A percentile compares a stretch with the other conserved stretches of the same genome.
These are phyloP conservation scores for Parsonsia alboflavescens DNA, from an alignment of 257 asterid genomes.

Conservation along the genomic window DNA sequence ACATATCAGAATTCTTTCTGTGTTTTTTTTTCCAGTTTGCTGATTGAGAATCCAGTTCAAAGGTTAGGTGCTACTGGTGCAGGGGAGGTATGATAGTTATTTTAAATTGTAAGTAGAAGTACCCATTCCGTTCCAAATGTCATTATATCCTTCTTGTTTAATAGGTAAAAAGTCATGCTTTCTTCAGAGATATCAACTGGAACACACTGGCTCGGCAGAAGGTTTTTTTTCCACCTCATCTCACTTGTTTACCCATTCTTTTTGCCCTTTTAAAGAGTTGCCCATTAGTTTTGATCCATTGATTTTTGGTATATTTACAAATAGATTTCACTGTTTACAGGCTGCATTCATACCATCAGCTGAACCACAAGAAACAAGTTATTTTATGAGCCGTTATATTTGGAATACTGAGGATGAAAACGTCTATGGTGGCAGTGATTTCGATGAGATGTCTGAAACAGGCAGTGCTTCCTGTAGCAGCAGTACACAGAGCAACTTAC, in stretches of 20 bases:
- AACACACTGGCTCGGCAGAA: conserved; percentile 86
- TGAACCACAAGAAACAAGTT: conserved; percentile 86
- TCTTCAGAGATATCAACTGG: conserved; percentile 82
- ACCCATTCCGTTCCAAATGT: conserved; percentile 1
- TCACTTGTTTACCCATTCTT: conserved; percentile 1
- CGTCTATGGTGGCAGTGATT: conserved; percentile 66
- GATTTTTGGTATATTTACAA: not conserved
- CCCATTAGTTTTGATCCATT: not conserved
- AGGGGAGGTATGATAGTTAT: conserved; percentile 46
- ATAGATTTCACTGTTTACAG: conserved; percentile 37
- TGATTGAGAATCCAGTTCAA: conserved; percentile 81
- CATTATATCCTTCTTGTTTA: conserved; percentile 14
- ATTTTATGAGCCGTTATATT: conserved; percentile 93
- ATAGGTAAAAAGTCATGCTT: conserved; percentile 77
- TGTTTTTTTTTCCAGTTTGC: conserved; percentile 53
- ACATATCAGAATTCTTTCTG: conserved; percentile 13
- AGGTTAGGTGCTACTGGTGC: conserved; percentile 92
- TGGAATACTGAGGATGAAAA: conserved; percentile 90
- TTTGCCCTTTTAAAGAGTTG: not conserved
- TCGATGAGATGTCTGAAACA: conserved; percentile 67
- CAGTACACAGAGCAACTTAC: conserved; percentile 62
- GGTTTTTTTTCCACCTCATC: conserved; percentile 37
- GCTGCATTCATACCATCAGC: conserved; percentile 87
- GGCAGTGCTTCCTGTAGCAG: conserved; percentile 75
- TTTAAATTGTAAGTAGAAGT: not conserved